These are phyloP conservation scores for Moesziomyces antarcticus DNA, from an alignment of 1,284 basidiomycete genomes.

Conservation along the genomic window DNA sequence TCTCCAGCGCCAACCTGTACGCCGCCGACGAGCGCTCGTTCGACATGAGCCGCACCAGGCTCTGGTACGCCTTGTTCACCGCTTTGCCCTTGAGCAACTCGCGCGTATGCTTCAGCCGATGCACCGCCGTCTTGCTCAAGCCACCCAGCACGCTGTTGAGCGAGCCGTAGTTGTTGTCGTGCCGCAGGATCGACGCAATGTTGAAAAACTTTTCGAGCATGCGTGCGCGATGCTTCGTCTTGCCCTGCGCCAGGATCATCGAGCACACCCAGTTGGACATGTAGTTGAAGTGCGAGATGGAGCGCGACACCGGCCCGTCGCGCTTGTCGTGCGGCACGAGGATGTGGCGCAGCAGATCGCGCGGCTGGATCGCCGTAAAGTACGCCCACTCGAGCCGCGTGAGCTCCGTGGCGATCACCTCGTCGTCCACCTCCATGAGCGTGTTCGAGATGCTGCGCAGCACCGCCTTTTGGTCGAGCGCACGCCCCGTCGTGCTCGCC, in stretches of 20 bases:
- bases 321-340: slow-evolving; percentile 52
- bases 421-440: slow-evolving; percentile 55
- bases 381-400: slow-evolving; percentile 58
- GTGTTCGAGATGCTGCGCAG: slow-evolving; percentile 56
- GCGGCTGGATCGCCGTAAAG: slow-evolving; percentile 57
- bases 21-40: slow-evolving; percentile 55
- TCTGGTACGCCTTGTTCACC: slow-evolving; percentile 57
- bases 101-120: slow-evolving; percentile 56
- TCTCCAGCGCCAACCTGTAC: slow-evolving; percentile 60
- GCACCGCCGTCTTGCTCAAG: slow-evolving; percentile 55
- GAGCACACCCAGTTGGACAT: slow-evolving; percentile 61
- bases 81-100: slow-evolving; percentile 55
- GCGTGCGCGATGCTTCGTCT: slow-evolving; percentile 55
- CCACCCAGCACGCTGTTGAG: slow-evolving; percentile 60
- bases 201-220: slow-evolving; percentile 64
- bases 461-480: slow-evolving; percentile 37
- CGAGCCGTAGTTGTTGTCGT: slow-evolving; percentile 62
- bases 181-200: slow-evolving; percentile 55
- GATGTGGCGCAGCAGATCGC: slow-evolving; percentile 60
- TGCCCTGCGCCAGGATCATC: slow-evolving; percentile 60
- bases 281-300: slow-evolving; percentile 64
- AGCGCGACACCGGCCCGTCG: slow-evolving; percentile 53
- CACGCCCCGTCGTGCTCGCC: slow-evolving; percentile 1
- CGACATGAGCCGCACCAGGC: slow-evolving; percentile 55
- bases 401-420: slow-evolving; percentile 55